A percentile compares a stretch with the other conserved stretches of the same genome.
These are phyloP conservation scores for Vigna unguiculata DNA, from an alignment of 306 rosid genomes.

Conservation along the genomic window DNA sequence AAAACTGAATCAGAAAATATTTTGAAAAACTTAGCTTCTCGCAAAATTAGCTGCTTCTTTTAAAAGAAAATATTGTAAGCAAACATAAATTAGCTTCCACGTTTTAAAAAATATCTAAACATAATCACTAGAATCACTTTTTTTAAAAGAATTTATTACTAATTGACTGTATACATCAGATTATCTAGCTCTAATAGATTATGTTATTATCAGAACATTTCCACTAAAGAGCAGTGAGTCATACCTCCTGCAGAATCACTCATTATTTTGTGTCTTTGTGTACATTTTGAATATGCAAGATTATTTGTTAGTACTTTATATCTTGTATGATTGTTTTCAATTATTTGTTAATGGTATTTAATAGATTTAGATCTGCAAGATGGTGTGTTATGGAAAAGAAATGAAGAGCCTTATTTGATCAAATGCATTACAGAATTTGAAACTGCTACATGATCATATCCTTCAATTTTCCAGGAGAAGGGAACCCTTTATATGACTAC, in stretches of 20 bases:
- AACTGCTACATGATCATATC: slow-evolving; percentile 42
- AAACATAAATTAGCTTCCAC: not conserved
- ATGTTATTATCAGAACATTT: not conserved
- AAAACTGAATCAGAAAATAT: no score
- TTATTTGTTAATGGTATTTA: slow-evolving; percentile 6
- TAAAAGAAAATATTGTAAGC: not conserved
- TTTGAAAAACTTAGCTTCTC: not conserved
- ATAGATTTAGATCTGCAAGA: slow-evolving; percentile 13
- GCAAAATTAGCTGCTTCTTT: no score
- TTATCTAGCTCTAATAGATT: slow-evolving; percentile 12
- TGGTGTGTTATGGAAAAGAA: slow-evolving; percentile 3
- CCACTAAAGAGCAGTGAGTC: slow-evolving; percentile 6
- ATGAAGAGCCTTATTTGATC: slow-evolving; percentile 26
- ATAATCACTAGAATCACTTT: no score
- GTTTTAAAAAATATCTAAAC: not conserved
- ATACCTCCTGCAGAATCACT: not conserved
- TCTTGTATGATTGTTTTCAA: slow-evolving; percentile 2
- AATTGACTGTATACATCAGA: not conserved
- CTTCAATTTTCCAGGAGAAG: slow-evolving; percentile 58
- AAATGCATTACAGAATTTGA: slow-evolving; percentile 16
- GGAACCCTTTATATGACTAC: slow-evolving; percentile 79
- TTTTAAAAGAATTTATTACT: no score
- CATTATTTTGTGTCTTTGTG: not conserved
- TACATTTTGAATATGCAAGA: slow-evolving; percentile 12
- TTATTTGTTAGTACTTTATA: not conserved